Base-by-base conservation (phyloP, 1,284 basidiomycete genomes). In the Ceratobasidium sp. region DNA sequence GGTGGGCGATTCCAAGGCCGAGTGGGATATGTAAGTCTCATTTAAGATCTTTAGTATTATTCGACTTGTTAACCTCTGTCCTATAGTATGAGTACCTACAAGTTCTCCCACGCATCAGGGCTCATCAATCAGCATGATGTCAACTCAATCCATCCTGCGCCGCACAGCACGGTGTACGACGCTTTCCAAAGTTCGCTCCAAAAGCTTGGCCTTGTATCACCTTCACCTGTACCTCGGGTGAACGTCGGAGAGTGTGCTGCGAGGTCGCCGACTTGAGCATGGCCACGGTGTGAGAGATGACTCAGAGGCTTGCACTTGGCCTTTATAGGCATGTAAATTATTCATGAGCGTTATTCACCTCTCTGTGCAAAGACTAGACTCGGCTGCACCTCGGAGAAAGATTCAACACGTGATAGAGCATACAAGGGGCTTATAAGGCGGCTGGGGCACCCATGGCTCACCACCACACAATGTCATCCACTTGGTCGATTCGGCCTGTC, bases 91-190 rank as follows among this genome's bases (percentile, higher is more conserved):
- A 89, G 86, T 65, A 90, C 87, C n/a, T 92, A 92, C 76, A 80
- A 80, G 0, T 91, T 92, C 76, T 90, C 88, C 0, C 87, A 88
- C 0, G 69, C 77, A 7, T 84, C 84, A 0, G 91, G 89, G 1
- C 81, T 86, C 45, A 87, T 92, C 65, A 76, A 84, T 47, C 73
- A 81, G 53, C 90, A 92, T 74, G 82, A 80, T 40, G 80, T 92
- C 45, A 83, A 91, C 75, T 87, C 86, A 10, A 92, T 92, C 57
- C 83, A 87, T 58, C 90, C 90, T 0, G 87, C 86, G 1, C 90
- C 90, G 2, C 88, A 90, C 74, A 81, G 85, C 68, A 83, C 86
- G 0, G 87, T 88, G 2, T 91, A 87, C 74, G 86, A 89, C 70
- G 82, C 87, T 0, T 77, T 91, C 25, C 68, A 64, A 20, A 42